Percentiles rank a stretch among this genome's conserved stretches.
Conservation (phyloP, 1,284 basidiomycete genomes). For the Trichosporon sp. region DNA sequence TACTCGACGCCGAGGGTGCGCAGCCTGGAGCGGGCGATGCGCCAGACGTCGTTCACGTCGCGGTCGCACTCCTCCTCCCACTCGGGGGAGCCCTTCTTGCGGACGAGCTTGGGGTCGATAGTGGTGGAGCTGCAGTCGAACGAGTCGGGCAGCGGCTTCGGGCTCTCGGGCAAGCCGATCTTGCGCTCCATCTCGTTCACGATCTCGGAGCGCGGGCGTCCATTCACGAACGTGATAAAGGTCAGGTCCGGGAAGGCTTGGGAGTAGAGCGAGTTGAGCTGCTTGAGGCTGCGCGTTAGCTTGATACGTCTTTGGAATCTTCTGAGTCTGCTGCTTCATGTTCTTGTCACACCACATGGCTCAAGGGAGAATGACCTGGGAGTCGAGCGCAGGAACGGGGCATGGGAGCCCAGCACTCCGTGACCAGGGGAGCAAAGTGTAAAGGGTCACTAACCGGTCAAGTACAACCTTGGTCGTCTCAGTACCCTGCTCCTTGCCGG, state of each 20-base stretch:
- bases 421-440: too few relatives aligned
- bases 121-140: slow-evolving; percentile 23
- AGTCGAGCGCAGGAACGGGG: too few relatives aligned
- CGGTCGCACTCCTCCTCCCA: slow-evolving; percentile 71
- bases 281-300: slow-evolving; percentile 45
- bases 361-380: too few relatives aligned
- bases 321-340: too few relatives aligned
- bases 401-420: too few relatives aligned
- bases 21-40: slow-evolving; percentile 70
- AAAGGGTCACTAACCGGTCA: slow-evolving; percentile 40
- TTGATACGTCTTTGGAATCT: background rate
- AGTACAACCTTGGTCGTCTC: slow-evolving; percentile 47
- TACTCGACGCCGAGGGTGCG: slow-evolving; percentile 43
- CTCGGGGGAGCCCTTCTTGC: slow-evolving; percentile 35
- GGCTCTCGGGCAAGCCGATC: slow-evolving; percentile 56
- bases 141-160: slow-evolving; percentile 40
- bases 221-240: slow-evolving; percentile 90
- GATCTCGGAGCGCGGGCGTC: slow-evolving; percentile 70
- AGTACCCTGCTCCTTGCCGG: slow-evolving; percentile 73
- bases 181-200: slow-evolving; percentile 75
- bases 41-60: slow-evolving; percentile 71
- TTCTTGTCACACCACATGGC: background rate
- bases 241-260: slow-evolving; percentile 70
- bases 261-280: slow-evolving; percentile 79
- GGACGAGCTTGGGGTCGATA: slow-evolving; percentile 54